Conservation (phyloP, 1,284 basidiomycete genomes). For the Sphagnurus paluster region DNA sequence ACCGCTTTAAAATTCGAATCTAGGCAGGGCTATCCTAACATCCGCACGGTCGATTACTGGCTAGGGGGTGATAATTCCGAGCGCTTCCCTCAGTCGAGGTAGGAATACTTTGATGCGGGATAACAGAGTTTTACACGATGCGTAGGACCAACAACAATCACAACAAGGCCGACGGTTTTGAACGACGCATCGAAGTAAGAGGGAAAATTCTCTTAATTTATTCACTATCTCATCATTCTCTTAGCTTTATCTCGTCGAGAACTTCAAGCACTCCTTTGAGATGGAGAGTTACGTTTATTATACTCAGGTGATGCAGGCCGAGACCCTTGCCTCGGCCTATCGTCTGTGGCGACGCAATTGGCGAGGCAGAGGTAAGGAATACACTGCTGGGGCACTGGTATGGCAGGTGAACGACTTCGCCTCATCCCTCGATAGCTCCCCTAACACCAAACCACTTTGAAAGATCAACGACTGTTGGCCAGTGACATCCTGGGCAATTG, state of each 20-base stretch:
- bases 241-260: conserved; percentile 84
- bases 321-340: conserved; percentile 74
- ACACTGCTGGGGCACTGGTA: conserved; percentile 76
- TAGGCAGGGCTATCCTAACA: conserved; percentile 83
- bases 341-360: conserved; percentile 79
- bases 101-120: conserved; percentile 11
- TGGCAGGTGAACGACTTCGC: conserved; percentile 63
- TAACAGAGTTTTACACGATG: neutral
- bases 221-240: neutral
- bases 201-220: conserved; percentile 12
- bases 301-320: conserved; percentile 84
- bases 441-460: neutral
- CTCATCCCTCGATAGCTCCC: neutral
- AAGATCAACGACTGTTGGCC: conserved; percentile 85
- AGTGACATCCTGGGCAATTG: conserved; percentile 77
- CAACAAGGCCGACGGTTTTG: conserved; percentile 89
- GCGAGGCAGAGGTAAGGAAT: conserved; percentile 68
- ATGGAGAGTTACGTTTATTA: conserved; percentile 85
- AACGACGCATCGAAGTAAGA: conserved; percentile 81
- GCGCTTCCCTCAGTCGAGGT: conserved; percentile 86
- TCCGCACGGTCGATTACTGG: conserved; percentile 86
- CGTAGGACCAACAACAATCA: conserved; percentile 72
- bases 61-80: conserved; percentile 67
- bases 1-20: conserved; percentile 5
- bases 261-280: conserved; percentile 87